phyloP scores from a whole-genome alignment of 73 alveolate species.

The Paramecium octaurelia region DNA sequence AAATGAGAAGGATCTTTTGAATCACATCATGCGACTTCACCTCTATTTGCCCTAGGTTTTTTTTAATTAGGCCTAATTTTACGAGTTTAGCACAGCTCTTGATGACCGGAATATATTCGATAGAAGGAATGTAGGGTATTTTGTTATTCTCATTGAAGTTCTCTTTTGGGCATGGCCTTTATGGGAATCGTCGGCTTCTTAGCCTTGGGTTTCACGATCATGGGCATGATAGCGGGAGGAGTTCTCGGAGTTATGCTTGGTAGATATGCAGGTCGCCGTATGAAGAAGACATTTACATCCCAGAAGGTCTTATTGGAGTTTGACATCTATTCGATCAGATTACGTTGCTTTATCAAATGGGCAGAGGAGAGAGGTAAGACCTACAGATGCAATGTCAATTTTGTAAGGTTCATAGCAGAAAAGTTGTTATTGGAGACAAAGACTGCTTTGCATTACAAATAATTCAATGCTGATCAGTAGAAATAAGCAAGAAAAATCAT shows the following conservation, averaged over 20 bases:
- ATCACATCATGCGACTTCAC: neutral
- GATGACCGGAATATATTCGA: slow-evolving; percentile 4
- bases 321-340: neutral
- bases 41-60: neutral
- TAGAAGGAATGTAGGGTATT: slow-evolving; percentile 32
- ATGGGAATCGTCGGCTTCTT: slow-evolving; percentile 10
- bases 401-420: neutral
- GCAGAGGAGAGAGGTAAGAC: neutral
- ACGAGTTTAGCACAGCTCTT: slow-evolving; percentile 6
- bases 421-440: slow-evolving; percentile 20
- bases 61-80: neutral
- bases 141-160: neutral
- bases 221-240: slow-evolving; percentile 43
- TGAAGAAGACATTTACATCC: neutral
- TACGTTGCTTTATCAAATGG: neutral
- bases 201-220: slow-evolving; percentile 24
- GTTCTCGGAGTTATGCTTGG: slow-evolving; percentile 21
- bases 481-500: neutral
- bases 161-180: slow-evolving; percentile 16
- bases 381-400: neutral
- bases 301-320: neutral
- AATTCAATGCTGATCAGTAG: neutral
- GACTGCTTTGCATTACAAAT: neutral
- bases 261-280: slow-evolving; percentile 13
- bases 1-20: neutral